Percentiles rank a stretch among this genome's conserved stretches.
phyloP scores from a whole-genome alignment of 352 stramenopile genomes.

The Globisporangium takayamanum region DNA sequence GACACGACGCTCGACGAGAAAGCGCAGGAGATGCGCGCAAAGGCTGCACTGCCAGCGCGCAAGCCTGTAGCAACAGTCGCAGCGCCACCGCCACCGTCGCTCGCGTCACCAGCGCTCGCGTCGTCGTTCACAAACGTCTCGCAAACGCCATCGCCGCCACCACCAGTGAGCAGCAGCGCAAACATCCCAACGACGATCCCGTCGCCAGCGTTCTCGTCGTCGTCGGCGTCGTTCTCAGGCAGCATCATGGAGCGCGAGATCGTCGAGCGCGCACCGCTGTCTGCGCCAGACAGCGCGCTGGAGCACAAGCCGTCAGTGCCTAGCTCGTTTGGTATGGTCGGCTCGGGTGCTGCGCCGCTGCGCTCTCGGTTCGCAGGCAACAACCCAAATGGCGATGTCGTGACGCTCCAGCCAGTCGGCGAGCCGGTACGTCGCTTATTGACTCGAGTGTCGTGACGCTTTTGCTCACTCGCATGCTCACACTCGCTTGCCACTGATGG shows the following conservation, averaged over 20 bases:
- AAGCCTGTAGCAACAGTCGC: constrained; percentile 11
- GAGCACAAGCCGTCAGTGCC: constrained; percentile 1
- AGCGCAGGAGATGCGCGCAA: constrained; percentile 53
- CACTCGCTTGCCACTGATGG: background rate
- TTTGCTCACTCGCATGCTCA: constrained; percentile 4
- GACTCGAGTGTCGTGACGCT: background rate
- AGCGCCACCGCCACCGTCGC: background rate
- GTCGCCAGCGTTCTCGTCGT: constrained; percentile 18
- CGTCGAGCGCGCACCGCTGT: constrained; percentile 15
- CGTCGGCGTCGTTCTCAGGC: constrained; percentile 55
- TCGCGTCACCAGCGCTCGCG: background rate
- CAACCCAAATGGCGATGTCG: constrained; percentile 58
- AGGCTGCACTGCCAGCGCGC: constrained; percentile 9
- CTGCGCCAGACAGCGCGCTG: background rate
- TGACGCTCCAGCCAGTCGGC: constrained; percentile 68
- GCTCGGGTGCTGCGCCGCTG: constrained; percentile 14
- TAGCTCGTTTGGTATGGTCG: constrained; percentile 10
- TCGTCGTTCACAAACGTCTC: constrained; percentile 13
- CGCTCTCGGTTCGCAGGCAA: constrained; percentile 57
- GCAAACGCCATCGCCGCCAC: background rate
- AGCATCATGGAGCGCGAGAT: constrained; percentile 62
- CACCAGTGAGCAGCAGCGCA: background rate
- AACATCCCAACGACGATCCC: constrained; percentile 7
- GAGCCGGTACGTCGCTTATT: constrained; percentile 46
- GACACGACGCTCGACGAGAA: constrained; percentile 61